phyloP scores from a whole-genome alignment of 176 grass and related monocot species.

The Thinopyrum elongatum region DNA sequence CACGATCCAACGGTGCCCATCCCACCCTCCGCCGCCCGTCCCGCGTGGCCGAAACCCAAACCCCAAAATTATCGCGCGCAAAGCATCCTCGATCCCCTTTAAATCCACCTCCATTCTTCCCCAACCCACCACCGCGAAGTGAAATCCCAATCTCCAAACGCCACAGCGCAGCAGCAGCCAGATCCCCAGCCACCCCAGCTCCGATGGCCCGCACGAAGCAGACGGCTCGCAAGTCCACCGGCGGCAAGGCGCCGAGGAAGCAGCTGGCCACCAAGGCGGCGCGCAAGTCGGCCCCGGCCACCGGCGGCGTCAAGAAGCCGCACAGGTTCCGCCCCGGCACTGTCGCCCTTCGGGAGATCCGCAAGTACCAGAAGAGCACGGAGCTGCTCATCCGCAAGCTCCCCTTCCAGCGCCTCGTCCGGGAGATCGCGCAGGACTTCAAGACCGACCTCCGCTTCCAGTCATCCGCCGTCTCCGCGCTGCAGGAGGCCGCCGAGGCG shows the following conservation, averaged over 20 bases:
- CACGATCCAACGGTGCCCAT: not conserved
- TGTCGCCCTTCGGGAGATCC: conserved; percentile 68
- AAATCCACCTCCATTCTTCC: not conserved
- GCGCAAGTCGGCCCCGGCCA: conserved; percentile 57
- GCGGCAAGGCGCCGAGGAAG: conserved; percentile 67
- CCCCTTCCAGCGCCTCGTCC: conserved; percentile 61
- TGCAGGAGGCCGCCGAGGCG: conserved; percentile 69
- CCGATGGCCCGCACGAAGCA: conserved; percentile 68
- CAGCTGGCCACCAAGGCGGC: conserved; percentile 64
- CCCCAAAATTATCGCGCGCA: not conserved
- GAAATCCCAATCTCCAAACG: no score
- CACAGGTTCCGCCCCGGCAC: conserved; percentile 65
- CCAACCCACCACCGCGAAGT: no score
- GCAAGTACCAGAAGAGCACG: conserved; percentile 87
- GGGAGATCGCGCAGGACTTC: conserved; percentile 75
- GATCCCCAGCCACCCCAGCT: no score
- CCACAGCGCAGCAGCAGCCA: no score
- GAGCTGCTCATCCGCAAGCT: conserved; percentile 79
- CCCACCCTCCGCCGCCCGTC: not conserved
- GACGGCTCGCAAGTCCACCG: conserved; percentile 68
- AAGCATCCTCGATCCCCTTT: not conserved
- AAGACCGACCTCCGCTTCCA: conserved; percentile 74
- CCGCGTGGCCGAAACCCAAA: not conserved
- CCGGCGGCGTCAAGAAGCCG: conserved; percentile 71
- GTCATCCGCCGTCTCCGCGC: conserved; percentile 50